phyloP scores from a whole-genome alignment of 2,329 filamentous ascomycete species.

The Emericellopsis atlantica region DNA sequence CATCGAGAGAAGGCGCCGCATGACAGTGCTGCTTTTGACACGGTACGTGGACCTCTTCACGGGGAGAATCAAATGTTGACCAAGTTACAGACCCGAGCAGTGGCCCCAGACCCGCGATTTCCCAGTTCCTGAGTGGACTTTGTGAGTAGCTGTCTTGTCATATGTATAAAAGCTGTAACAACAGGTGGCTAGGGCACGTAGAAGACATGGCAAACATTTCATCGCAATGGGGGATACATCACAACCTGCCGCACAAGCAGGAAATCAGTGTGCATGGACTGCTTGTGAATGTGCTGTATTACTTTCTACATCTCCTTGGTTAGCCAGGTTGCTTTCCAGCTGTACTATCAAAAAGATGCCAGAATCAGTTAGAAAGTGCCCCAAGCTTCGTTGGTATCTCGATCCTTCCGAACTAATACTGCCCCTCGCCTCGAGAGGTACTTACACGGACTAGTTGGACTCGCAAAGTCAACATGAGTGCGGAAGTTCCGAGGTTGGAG shows the following conservation, averaged over 20 bases:
- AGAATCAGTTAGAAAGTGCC: no score
- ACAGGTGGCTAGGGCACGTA: background rate
- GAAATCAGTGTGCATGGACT: no score
- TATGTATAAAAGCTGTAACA: background rate
- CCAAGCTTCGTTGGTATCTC: no score
- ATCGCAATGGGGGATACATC: no score
- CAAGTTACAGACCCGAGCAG: constrained; percentile 19
- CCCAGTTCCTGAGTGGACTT: constrained; percentile 26
- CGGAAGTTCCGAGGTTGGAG: background rate
- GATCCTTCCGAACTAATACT: no score
- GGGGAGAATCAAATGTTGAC: constrained; percentile 1
- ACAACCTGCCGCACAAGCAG: no score
- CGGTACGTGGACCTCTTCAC: constrained; percentile 17
- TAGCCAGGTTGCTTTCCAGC: no score
- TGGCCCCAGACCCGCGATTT: constrained; percentile 28
- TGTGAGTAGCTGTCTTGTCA: constrained; percentile 11
- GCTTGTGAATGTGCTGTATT: no score
- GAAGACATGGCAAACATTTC: background rate
- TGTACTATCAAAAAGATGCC: no score
- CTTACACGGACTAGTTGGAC: background rate
- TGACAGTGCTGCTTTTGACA: constrained; percentile 25
- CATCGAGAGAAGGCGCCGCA: constrained; percentile 22
- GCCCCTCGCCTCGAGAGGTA: background rate
- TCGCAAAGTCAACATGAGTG: background rate
- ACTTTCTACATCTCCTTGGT: no score